A percentile compares a stretch with the other conserved stretches of the same genome.
Evolutionary conservation across 148 eudicot genomes (phyloP).

Genomic region (Oxyria digyna): DNA sequence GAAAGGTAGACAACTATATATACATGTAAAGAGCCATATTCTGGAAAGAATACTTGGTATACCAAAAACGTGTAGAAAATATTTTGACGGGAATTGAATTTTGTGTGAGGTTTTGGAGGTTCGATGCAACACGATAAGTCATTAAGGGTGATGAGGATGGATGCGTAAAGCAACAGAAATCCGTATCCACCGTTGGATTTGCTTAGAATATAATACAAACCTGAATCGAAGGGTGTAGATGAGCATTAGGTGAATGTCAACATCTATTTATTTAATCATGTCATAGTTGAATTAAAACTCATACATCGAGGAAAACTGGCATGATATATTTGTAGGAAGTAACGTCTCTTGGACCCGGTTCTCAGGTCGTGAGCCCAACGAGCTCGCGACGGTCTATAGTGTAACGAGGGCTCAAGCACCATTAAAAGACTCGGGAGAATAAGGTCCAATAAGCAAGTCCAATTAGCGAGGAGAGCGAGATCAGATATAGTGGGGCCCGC

Average conservation of each 20-base stretch:
- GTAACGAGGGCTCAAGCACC: no score
- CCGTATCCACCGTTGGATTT: constrained; percentile 16
- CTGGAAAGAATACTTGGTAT: background rate
- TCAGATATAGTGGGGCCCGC: no score
- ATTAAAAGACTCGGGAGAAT: no score
- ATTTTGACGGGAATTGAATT: background rate
- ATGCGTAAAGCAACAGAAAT: constrained; percentile 16
- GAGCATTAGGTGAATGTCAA: constrained; percentile 1
- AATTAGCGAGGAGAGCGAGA: no score
- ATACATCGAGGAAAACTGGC: background rate
- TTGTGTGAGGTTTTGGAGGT: background rate
- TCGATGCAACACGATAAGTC: background rate
- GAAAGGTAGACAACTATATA: background rate
- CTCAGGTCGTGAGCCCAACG: no score
- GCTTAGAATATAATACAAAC: background rate
- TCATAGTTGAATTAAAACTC: background rate
- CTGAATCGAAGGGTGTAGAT: background rate
- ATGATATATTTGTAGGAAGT: no score
- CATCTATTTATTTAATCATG: background rate
- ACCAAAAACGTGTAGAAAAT: background rate
- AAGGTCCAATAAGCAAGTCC: no score
- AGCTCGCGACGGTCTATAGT: no score
- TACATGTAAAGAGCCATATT: background rate
- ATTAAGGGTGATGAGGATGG: background rate
- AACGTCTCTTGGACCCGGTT: no score